These are phyloP conservation scores for Aspergillus hortae DNA, from an alignment of 2,329 filamentous ascomycete species.

Conservation along the genomic window DNA sequence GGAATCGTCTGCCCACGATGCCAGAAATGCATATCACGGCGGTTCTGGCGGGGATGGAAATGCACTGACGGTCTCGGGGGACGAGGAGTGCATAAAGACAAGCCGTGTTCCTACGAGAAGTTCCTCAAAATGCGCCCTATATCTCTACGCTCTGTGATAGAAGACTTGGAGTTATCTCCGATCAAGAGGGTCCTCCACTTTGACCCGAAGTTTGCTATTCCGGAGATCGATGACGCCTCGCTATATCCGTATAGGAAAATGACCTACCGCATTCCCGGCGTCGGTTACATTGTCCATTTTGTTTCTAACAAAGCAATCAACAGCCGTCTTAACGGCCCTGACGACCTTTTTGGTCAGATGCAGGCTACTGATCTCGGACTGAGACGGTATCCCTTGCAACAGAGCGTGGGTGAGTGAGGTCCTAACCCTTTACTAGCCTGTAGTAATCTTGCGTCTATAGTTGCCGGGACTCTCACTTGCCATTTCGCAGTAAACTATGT, in stretches of 20 bases:
- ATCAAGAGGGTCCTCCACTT: constrained; percentile 24
- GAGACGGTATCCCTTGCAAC: constrained; percentile 36
- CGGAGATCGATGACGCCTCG: constrained; percentile 27
- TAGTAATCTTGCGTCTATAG: constrained; percentile 16
- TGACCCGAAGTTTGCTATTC: constrained; percentile 23
- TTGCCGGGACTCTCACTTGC: constrained; percentile 37
- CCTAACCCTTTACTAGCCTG: not conserved
- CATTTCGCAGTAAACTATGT: constrained; percentile 51
- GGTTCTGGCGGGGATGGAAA: constrained; percentile 60
- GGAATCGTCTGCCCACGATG: constrained; percentile 67
- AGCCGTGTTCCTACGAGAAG: constrained; percentile 48
- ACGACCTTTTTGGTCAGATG: constrained; percentile 57
- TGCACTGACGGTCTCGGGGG: constrained; percentile 41
- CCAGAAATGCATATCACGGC: constrained; percentile 57
- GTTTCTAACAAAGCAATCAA: constrained; percentile 55
- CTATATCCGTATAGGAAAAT: constrained; percentile 29
- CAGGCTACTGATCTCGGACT: constrained; percentile 47
- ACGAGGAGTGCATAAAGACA: constrained; percentile 30
- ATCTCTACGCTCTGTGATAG: constrained; percentile 31
- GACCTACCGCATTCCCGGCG: constrained; percentile 28
- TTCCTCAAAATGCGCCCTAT: constrained; percentile 19
- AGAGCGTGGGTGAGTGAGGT: constrained; percentile 30
- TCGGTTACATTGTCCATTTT: constrained; percentile 54
- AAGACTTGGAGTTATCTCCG: constrained; percentile 27
- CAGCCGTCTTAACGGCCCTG: constrained; percentile 50